Evolutionary conservation across 371 early-diverging fungal species (phyloP).

Genomic region (Thermomucor indicae-seudaticae): DNA sequence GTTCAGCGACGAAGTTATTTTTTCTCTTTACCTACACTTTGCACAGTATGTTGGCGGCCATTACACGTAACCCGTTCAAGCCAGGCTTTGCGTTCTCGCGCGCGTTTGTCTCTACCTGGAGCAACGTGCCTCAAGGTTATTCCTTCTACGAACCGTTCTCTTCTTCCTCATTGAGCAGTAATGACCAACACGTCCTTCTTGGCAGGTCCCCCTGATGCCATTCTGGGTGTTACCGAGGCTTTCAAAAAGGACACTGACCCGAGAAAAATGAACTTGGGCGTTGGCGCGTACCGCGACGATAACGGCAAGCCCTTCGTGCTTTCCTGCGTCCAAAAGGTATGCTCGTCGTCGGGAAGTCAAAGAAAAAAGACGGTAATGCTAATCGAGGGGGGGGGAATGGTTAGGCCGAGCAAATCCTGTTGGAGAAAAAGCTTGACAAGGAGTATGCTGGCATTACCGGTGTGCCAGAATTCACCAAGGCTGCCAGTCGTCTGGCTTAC

Average conservation of each 20-base stretch:
- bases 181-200: background rate
- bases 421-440: conserved; percentile 75
- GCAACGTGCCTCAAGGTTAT: conserved; percentile 71
- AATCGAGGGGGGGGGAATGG: background rate
- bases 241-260: conserved; percentile 89
- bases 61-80: conserved; percentile 36
- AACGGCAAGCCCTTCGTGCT: conserved; percentile 91
- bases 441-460: conserved; percentile 97
- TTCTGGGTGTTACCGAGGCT: conserved; percentile 95
- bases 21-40: conserved; percentile 10
- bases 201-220: conserved; percentile 92
- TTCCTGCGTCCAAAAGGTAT: conserved; percentile 80
- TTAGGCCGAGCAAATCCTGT: conserved; percentile 82
- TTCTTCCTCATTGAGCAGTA: no score
- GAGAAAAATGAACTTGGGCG: conserved; percentile 96
- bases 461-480: conserved; percentile 77
- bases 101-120: conserved; percentile 68
- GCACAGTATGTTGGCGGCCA: conserved; percentile 43
- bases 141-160: background rate
- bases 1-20: conserved; percentile 2
- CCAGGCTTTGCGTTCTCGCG: conserved; percentile 47
- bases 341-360: conserved; percentile 10
- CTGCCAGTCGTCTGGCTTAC: conserved; percentile 85
- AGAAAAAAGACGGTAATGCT: conserved; percentile 28
- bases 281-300: conserved; percentile 98